A percentile compares a stretch with the other conserved stretches of the same genome.
These are phyloP conservation scores for Aspergillus arachidicola DNA, from an alignment of 2,329 filamentous ascomycete species.

Conservation along the genomic window DNA sequence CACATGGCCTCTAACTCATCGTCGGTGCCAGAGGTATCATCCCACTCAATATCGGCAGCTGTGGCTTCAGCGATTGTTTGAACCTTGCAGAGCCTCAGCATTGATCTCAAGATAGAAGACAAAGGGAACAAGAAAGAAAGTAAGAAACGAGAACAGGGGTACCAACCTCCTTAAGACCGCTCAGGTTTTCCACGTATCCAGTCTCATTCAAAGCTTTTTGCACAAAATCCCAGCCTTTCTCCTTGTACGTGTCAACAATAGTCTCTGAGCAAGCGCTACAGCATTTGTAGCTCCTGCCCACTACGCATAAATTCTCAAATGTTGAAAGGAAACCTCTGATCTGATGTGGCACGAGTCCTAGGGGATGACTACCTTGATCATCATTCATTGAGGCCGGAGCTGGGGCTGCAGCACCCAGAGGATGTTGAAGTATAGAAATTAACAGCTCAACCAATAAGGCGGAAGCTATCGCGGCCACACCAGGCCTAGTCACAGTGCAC, in stretches of 20 bases:
- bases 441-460: constrained; percentile 88
- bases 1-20: constrained; percentile 37
- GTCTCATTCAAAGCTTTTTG: constrained; percentile 61
- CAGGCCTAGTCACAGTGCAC: constrained; percentile 94
- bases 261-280: constrained; percentile 65
- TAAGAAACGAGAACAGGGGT: neutral
- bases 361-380: constrained; percentile 46
- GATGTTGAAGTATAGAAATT: constrained; percentile 85
- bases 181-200: constrained; percentile 66
- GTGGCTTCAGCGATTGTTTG: constrained; percentile 50
- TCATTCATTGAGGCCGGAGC: constrained; percentile 36
- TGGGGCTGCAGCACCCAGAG: constrained; percentile 52
- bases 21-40: constrained; percentile 39
- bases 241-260: constrained; percentile 55
- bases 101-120: neutral
- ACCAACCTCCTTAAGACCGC: constrained; percentile 59
- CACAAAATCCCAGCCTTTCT: constrained; percentile 63
- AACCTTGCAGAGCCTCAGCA: constrained; percentile 39
- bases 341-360: constrained; percentile 62
- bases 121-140: constrained; percentile 24
- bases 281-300: constrained; percentile 60
- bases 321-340: constrained; percentile 64
- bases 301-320: constrained; percentile 61
- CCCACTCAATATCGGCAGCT: constrained; percentile 48
- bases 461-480: constrained; percentile 88